A percentile compares a stretch with the other conserved stretches of the same genome.
These are phyloP conservation scores for Saccharomyces eubayanus DNA, from an alignment of 805 yeast genomes.

Conservation along the genomic window DNA sequence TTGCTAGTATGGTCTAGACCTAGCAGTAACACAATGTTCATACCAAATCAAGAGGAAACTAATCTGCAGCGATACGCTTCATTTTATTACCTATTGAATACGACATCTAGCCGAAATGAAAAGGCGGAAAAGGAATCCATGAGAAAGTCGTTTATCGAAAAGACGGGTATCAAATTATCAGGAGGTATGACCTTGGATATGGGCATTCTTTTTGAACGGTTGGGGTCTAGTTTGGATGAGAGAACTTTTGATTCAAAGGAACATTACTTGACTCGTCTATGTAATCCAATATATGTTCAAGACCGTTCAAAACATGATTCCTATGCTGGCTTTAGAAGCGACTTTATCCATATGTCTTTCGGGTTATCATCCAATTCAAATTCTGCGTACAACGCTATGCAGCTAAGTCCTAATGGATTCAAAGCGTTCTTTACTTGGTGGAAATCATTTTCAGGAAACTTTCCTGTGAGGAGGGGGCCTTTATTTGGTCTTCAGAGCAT, in stretches of 20 bases:
- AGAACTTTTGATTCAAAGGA: constrained; percentile 44
- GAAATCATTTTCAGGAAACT: constrained; percentile 68
- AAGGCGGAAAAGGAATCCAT: constrained; percentile 15
- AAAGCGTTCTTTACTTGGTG: constrained; percentile 77
- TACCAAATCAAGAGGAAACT: constrained; percentile 37
- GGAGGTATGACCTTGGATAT: constrained; percentile 55
- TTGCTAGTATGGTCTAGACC: constrained; percentile 53
- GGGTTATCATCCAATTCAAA: constrained; percentile 38
- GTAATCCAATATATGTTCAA: constrained; percentile 45
- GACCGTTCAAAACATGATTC: constrained; percentile 61
- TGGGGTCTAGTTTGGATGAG: constrained; percentile 25
- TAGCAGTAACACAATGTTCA: constrained; percentile 35
- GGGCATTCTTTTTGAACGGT: constrained; percentile 51
- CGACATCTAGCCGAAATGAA: constrained; percentile 14
- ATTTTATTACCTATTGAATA: constrained; percentile 40
- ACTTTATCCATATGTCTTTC: constrained; percentile 67
- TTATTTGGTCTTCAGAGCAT: constrained; percentile 52
- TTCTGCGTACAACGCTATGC: constrained; percentile 58
- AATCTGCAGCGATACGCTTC: constrained; percentile 39
- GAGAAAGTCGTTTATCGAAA: constrained; percentile 34
- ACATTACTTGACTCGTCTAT: constrained; percentile 51
- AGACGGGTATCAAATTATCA: constrained; percentile 46
- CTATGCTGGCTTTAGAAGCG: constrained; percentile 69
- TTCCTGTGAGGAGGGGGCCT: constrained; percentile 71
- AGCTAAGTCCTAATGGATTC: constrained; percentile 63